These are phyloP conservation scores for Rhodamnia rubescens DNA, from an alignment of 345 rosid species.

Conservation along the genomic window DNA sequence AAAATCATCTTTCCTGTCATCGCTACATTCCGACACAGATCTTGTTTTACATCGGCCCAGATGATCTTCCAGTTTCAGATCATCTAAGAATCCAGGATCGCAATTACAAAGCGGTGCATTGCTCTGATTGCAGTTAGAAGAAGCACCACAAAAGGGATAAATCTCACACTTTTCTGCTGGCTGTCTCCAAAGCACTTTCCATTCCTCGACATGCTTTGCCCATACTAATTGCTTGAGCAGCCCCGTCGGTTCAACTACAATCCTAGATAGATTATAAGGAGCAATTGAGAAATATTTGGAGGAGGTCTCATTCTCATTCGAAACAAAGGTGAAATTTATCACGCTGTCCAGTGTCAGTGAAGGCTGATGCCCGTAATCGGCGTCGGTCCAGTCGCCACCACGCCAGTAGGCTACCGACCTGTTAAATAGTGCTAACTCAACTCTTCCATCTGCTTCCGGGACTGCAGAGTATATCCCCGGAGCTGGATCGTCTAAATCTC, in stretches of 20 bases:
- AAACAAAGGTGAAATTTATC: not conserved
- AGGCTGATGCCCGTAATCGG: not conserved
- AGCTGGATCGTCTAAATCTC: not conserved
- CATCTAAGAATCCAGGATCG: not conserved
- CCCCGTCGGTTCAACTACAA: not conserved
- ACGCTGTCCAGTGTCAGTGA: not conserved
- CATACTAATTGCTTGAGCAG: slow-evolving; percentile 5
- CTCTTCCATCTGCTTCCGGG: not conserved
- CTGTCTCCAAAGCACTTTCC: slow-evolving; percentile 11
- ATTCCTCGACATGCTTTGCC: not conserved
- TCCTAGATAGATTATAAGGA: not conserved
- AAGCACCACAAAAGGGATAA: slow-evolving; percentile 19
- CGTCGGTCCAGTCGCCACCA: not conserved
- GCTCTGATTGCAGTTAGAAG: slow-evolving; percentile 1
- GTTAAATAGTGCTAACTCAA: not conserved
- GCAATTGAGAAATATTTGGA: not conserved
- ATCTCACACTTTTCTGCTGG: slow-evolving; percentile 8
- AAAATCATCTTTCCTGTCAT: slow-evolving; percentile 6
- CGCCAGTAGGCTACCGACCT: not conserved
- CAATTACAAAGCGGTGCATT: not conserved
- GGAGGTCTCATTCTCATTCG: not conserved
- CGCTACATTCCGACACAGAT: not conserved
- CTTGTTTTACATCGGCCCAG: not conserved
- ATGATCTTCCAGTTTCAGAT: not conserved
- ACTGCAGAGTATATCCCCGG: not conserved